Base-by-base conservation (phyloP, 139 green algal species). In the Coelastrella sp. region DNA sequence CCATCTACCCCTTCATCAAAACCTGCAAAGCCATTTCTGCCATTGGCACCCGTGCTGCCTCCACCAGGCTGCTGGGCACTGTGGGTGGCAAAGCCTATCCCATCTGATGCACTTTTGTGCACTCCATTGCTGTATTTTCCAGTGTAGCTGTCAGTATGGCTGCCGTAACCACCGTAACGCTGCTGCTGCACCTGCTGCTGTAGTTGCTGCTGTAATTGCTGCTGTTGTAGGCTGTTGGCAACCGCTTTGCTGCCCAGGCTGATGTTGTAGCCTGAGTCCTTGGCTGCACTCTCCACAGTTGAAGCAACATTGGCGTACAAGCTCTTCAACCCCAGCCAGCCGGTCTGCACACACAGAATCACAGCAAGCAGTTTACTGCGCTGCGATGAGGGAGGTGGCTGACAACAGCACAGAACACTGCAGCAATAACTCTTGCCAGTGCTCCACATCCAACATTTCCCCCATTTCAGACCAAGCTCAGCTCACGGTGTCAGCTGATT, bases 301-400 rank as follows among this genome's bases (percentile, higher is more conserved):
- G 89, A 92, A 7, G 94, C 94, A 15, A 96, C 91, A 10, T 85
- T 91, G 8, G 94, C 91, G 79, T 96, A 96, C 66, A 96, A 65
- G 25, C 75, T 90, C 19, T 78, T 91, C 72, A 96, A 88, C 25
- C 92, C 82, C 0, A 74, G 81, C 87, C 94, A 95, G 17, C 94
- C 93, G 22, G 85, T 89, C 90, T 93, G 93, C 61, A 89, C 20
- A 17, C 20, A 88, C n/a, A 59, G 6, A 35, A 58, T 11, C 59
- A 24, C 49, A 22, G 59, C n/a, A 22, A 58, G 14, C 73, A 79
- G 17, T n/a, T 73, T 73, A 5, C 15, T 73, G 19, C 7, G 35
- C 35, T 49, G 35, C 35, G 35, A 49, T 49, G 35, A 49, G 35
- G 35, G 35, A 49, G 35, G 35, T 49, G 68, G 10, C 49, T 65